phyloP scores from a whole-genome alignment of 2,329 filamentous ascomycete genomes.

The Didymella keratinophila region DNA sequence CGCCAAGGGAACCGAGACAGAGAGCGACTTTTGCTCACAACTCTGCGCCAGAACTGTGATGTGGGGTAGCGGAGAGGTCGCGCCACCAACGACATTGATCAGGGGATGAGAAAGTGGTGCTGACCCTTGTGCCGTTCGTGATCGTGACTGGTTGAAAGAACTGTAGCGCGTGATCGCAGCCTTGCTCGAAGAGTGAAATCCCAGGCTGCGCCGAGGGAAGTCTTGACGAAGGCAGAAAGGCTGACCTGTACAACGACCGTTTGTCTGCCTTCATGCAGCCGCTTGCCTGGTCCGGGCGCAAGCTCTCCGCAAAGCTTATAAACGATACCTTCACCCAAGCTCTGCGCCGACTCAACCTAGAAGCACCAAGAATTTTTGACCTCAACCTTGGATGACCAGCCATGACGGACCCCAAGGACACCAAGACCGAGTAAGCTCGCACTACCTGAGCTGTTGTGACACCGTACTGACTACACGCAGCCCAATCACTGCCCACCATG shows the following conservation, averaged over 20 bases:
- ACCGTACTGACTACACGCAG: neutral
- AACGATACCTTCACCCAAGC: constrained; percentile 7
- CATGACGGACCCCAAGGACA: constrained; percentile 28
- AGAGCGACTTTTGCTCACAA: neutral
- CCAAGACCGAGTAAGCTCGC: constrained; percentile 28
- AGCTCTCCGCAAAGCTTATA: constrained; percentile 18
- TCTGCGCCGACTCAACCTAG: neutral
- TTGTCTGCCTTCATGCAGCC: constrained; percentile 4
- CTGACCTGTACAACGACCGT: constrained; percentile 3
- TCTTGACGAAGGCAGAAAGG: constrained; percentile 1
- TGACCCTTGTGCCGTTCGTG: neutral
- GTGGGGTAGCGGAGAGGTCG: constrained; percentile 5
- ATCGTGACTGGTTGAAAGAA: neutral
- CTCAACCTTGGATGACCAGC: constrained; percentile 7
- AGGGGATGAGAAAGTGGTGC: neutral
- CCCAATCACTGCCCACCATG: constrained; percentile 20
- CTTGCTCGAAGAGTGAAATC: neutral
- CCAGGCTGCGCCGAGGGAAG: neutral
- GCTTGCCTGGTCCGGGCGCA: constrained; percentile 4
- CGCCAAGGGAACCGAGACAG: neutral
- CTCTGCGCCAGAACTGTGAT: neutral
- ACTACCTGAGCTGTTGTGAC: neutral
- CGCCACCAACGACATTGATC: constrained; percentile 6
- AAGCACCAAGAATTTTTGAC: constrained; percentile 4
- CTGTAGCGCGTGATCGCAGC: constrained; percentile 4